Conservation (phyloP, 805 yeast species). For the Yamadazyma nakazawae region DNA sequence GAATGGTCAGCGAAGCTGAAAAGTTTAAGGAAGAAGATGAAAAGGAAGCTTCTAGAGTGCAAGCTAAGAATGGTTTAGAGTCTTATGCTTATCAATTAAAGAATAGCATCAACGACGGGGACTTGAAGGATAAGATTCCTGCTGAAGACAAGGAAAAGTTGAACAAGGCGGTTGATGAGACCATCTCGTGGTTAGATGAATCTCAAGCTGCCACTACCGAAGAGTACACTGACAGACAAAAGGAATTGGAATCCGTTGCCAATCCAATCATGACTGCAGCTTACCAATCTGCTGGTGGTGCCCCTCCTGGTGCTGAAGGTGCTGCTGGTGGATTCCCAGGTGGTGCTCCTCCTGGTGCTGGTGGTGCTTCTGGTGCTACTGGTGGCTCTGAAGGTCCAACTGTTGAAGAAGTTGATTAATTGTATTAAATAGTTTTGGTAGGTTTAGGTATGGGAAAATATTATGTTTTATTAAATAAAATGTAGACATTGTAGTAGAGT, state of each 20-base stretch:
- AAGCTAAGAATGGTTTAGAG: conserved; percentile 83
- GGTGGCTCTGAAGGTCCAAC: conserved; percentile 21
- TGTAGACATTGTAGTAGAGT: no score
- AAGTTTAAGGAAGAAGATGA: conserved; percentile 90
- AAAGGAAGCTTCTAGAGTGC: conserved; percentile 77
- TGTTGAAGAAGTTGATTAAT: conserved; percentile 16
- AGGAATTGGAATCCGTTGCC: conserved; percentile 39
- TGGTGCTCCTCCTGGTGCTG: conserved; percentile 23
- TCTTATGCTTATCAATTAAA: conserved; percentile 82
- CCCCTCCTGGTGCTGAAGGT: conserved; percentile 29
- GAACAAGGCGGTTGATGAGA: conserved; percentile 39
- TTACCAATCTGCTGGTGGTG: conserved; percentile 29
- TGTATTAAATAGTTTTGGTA: no score
- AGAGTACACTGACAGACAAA: conserved; percentile 38
- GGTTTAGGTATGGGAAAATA: conserved; percentile 3
- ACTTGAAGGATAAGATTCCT: conserved; percentile 42
- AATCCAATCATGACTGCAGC: conserved; percentile 38
- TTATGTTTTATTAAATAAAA: neutral
- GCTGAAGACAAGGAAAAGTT: conserved; percentile 52
- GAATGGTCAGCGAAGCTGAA: conserved; percentile 98
- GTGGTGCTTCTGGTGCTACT: conserved; percentile 19
- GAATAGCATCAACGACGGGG: conserved; percentile 56
- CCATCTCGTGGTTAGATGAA: conserved; percentile 38
- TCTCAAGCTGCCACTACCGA: conserved; percentile 39
- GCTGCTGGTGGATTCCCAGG: conserved; percentile 34